These are phyloP conservation scores for Lactuca saligna DNA, from an alignment of 129 eudicot genomes.

Conservation along the genomic window DNA sequence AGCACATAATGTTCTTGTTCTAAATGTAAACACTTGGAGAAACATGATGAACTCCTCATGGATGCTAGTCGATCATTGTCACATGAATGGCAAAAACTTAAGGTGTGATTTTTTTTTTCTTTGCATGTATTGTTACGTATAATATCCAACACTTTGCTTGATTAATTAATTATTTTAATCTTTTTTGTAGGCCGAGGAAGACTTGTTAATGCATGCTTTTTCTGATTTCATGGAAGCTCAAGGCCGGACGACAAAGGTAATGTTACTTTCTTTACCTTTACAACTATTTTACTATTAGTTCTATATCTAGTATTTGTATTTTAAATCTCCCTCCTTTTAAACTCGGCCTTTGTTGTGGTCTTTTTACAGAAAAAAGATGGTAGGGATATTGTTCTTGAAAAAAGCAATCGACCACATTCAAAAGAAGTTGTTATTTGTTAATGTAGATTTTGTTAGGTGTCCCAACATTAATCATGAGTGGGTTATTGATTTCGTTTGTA, in stretches of 20 bases:
- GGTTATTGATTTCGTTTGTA: no score
- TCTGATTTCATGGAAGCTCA: constrained; percentile 59
- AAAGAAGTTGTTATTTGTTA: constrained; percentile 9
- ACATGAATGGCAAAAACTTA: constrained; percentile 67
- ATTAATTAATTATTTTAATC: background rate
- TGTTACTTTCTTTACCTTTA: no score
- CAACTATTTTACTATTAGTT: background rate
- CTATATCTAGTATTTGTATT: no score
- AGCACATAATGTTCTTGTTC: background rate
- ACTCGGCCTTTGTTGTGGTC: constrained; percentile 2
- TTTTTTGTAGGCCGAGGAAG: constrained; percentile 66
- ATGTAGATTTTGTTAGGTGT: background rate
- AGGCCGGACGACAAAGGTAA: constrained; percentile 38
- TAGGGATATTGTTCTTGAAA: background rate
- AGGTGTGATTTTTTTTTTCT: constrained; percentile 35
- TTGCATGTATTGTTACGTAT: background rate
- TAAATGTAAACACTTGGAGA: constrained; percentile 77
- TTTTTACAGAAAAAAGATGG: constrained; percentile 27
- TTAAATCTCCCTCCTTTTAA: background rate
- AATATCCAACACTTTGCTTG: background rate
- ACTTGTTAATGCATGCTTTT: constrained; percentile 72
- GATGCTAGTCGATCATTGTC: constrained; percentile 70
- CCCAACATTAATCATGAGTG: no score
- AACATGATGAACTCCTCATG: constrained; percentile 67
- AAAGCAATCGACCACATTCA: background rate